A percentile compares a stretch with the other conserved stretches of the same genome.
phyloP scores from a whole-genome alignment of 139 green algal species.

The Yamagishiella unicocca region DNA sequence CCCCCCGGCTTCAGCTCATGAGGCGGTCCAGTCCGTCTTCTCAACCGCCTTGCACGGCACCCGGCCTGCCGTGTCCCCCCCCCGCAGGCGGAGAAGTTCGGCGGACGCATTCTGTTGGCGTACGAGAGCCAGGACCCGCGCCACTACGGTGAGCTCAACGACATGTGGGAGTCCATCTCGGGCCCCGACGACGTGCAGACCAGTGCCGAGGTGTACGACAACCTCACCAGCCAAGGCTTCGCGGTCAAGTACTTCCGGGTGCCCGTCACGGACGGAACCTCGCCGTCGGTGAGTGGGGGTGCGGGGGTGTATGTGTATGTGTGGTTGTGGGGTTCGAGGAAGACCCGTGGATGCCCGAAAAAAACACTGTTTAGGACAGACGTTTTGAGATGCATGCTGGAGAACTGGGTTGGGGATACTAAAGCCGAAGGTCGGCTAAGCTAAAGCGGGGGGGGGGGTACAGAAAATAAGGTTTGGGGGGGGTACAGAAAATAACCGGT shows the following conservation, averaged over 20 bases:
- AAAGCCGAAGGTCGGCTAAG: too few species aligned
- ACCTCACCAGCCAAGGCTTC: constrained; percentile 68
- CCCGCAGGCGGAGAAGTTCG: constrained; percentile 59
- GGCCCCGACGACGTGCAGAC: constrained; percentile 77
- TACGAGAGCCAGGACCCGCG: constrained; percentile 68
- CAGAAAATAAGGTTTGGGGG: not conserved
- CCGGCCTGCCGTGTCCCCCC: not conserved
- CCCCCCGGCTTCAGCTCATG: too few species aligned
- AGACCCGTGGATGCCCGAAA: too few species aligned
- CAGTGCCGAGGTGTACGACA: constrained; percentile 77
- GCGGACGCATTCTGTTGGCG: constrained; percentile 85
- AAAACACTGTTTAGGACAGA: too few species aligned
- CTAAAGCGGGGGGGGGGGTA: not conserved
- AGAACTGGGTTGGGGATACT: too few species aligned
- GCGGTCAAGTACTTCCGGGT: constrained; percentile 78
- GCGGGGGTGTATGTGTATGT: not conserved
- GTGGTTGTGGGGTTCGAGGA: too few species aligned
- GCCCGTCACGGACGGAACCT: constrained; percentile 89
- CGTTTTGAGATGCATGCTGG: too few species aligned
- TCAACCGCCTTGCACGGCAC: not conserved
- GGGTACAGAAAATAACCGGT: too few species aligned
- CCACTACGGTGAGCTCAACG: constrained; percentile 52
- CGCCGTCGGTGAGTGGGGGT: constrained; percentile 57
- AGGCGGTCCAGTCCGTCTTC: not conserved
- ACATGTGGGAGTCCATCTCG: constrained; percentile 76